A percentile compares a stretch with the other conserved stretches of the same genome.
phyloP scores from a whole-genome alignment of 2,329 filamentous ascomycete genomes.

The Raffaelea ambrosiae region DNA sequence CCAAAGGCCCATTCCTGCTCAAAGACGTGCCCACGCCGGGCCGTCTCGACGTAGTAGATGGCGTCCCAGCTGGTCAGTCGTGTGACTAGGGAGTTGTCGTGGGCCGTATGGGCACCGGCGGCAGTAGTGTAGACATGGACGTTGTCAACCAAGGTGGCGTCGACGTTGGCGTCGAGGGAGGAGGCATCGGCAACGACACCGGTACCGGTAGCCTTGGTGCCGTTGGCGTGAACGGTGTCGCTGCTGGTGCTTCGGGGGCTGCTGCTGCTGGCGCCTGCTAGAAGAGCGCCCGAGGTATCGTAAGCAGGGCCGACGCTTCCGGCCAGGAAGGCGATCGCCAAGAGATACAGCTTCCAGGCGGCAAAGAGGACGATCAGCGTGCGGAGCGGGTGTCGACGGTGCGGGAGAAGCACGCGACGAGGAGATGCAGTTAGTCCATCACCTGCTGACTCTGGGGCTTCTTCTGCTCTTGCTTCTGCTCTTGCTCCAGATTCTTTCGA shows the following conservation, averaged over 20 bases:
- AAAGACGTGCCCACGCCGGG: slow-evolving; percentile 56
- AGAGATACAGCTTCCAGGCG: slow-evolving; percentile 58
- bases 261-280: no score
- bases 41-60: slow-evolving; percentile 61
- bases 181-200: no score
- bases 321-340: slow-evolving; percentile 49
- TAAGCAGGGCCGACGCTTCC: slow-evolving; percentile 52
- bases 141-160: no score
- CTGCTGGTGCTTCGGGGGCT: no score
- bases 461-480: no score
- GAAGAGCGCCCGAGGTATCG: slow-evolving; percentile 55
- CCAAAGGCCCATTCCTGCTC: slow-evolving; percentile 88
- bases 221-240: neutral
- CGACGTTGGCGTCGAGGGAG: no score
- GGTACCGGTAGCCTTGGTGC: slow-evolving; percentile 17
- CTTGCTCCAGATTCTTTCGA: no score
- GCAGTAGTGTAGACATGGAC: no score
- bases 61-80: slow-evolving; percentile 73
- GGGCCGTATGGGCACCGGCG: no score
- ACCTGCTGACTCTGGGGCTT: no score
- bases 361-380: slow-evolving; percentile 32
- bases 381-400: slow-evolving; percentile 9
- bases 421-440: no score
- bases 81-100: slow-evolving; percentile 29
- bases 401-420: no score